Evolutionary conservation across 192 early-diverging fungal species (phyloP), one percentile per base, ranked within the genome.

Genomic region (Mortierella antarctica): DNA sequence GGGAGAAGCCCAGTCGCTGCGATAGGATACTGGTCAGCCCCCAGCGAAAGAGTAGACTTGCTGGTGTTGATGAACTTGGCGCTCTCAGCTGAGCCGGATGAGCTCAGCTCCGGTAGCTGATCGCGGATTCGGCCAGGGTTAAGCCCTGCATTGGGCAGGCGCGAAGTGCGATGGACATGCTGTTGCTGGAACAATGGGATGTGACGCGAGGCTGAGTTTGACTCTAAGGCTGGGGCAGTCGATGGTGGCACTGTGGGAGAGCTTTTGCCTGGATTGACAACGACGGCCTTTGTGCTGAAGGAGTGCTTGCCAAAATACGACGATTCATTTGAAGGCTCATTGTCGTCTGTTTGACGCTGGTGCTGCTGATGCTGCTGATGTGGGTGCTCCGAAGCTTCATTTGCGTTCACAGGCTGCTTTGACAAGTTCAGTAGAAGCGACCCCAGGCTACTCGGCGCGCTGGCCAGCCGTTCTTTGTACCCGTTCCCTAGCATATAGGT

Each of bases 401-500:
- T 21, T 44, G 47, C 48, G 20, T 31, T 31, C 31, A 31, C 31
- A 21, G 17, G 67, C 42, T 76, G 74, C 48, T 80, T 80, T 44
- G 77, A 57, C 15, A 68, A 31, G 54, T 65, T 80, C 41, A 68
- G 42, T 11, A 80, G 48, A n/a, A 80, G 65, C 1, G 70, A 68
- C 4, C 65, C 70, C 10, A 79, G 53, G 55, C 52, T 79, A 58
- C 21, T 79, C 51, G 70, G 75, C 13, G 68, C 75, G 44, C 47
- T 66, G 5, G 58, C 62, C 11, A 80, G 77, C 15, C 77, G 69
- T 60, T 80, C 77, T 53, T 72, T 80, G 60, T 80, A 80, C 40
- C 77, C 70, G 59, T 80, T 80, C 61, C 65, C 82, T 54, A 66
- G 63, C 82, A 83, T 83, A 31, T 31, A n/a, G 31, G 31, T 3